A percentile compares a stretch with the other conserved stretches of the same genome.
Evolutionary conservation across 176 grass and related monocot genomes (phyloP).

Genomic region (Tillandsia fasciculata): DNA sequence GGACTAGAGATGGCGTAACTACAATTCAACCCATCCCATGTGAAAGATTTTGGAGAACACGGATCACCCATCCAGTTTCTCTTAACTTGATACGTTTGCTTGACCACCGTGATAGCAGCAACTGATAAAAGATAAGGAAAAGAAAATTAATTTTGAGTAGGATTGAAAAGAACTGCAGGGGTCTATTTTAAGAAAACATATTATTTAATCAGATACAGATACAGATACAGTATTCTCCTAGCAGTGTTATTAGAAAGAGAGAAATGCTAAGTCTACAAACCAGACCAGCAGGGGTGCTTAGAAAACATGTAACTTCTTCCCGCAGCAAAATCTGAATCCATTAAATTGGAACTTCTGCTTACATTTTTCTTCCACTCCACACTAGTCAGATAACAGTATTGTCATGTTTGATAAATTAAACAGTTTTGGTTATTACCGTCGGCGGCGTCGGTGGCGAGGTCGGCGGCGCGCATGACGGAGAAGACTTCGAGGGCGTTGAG

Average conservation of each 20-base stretch:
- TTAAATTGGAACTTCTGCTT: no score
- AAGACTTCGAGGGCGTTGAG: constrained; percentile 20
- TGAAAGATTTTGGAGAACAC: constrained; percentile 14
- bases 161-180: not conserved
- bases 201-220: no score
- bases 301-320: no score
- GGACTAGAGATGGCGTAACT: not conserved
- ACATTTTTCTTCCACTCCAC: no score
- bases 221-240: no score
- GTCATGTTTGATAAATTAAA: not conserved
- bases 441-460: constrained; percentile 6
- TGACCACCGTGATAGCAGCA: constrained; percentile 24
- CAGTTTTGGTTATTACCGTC: constrained; percentile 15
- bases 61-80: constrained; percentile 35
- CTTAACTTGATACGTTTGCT: constrained; percentile 15
- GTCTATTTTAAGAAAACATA: no score
- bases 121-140: not conserved
- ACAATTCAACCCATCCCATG: constrained; percentile 25
- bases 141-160: not conserved
- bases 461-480: not conserved
- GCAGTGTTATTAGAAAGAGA: no score
- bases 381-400: no score
- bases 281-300: no score
- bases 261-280: no score
- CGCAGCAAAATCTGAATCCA: no score